These are phyloP conservation scores for Pulveroboletus sp. DNA, from an alignment of 768 basidiomycete genomes.

Conservation along the genomic window DNA sequence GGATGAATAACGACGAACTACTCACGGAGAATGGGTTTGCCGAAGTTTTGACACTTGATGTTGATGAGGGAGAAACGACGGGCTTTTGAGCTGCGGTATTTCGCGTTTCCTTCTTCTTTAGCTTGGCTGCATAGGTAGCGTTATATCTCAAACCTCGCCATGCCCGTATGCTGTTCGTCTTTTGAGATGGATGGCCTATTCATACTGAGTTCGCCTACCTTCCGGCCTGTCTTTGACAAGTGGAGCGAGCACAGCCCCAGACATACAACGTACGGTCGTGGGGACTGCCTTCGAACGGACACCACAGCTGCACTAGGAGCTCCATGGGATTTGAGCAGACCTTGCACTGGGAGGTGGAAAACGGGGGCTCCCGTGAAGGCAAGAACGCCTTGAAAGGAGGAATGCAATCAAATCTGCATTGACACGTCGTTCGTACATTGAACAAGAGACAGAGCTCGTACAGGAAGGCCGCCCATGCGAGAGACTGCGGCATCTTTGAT, in stretches of 20 bases:
- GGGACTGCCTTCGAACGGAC: slow-evolving; percentile 80
- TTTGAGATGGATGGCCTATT: slow-evolving; percentile 11
- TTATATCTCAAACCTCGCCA: slow-evolving; percentile 77
- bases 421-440: slow-evolving; percentile 43
- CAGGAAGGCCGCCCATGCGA: slow-evolving; percentile 86
- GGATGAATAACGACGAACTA: slow-evolving; percentile 1
- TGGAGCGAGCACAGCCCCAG: slow-evolving; percentile 70
- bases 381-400: slow-evolving; percentile 65
- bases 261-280: slow-evolving; percentile 84
- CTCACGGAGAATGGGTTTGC: slow-evolving; percentile 71
- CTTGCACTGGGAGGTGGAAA: slow-evolving; percentile 66
- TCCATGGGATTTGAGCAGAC: slow-evolving; percentile 72
- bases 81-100: slow-evolving; percentile 39
- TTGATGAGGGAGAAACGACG: slow-evolving; percentile 30
- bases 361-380: slow-evolving; percentile 54
- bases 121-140: slow-evolving; percentile 67
- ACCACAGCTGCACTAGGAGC: slow-evolving; percentile 84
- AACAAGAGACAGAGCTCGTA: slow-evolving; percentile 53
- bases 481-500: slow-evolving; percentile 77
- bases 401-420: slow-evolving; percentile 44
- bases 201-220: slow-evolving; percentile 49
- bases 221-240: slow-evolving; percentile 73
- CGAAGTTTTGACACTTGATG: slow-evolving; percentile 30
- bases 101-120: slow-evolving; percentile 50
- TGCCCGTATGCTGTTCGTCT: slow-evolving; percentile 59